These are phyloP conservation scores for Actinidia arguta DNA, from an alignment of 179 eudicot species.

Conservation along the genomic window DNA sequence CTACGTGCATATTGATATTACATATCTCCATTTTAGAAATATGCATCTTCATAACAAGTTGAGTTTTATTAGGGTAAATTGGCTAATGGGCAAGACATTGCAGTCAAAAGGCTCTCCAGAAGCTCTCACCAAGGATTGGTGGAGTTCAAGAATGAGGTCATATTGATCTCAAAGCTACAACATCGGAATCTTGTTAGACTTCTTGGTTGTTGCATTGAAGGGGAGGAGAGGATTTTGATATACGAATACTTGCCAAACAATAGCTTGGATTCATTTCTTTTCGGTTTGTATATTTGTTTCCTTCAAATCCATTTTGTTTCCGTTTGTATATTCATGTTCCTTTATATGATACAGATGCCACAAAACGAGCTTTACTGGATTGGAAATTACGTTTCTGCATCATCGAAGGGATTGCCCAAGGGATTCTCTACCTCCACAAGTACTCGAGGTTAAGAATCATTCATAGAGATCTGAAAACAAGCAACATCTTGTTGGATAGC, in stretches of 20 bases:
- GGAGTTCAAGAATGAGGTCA: constrained; percentile 55
- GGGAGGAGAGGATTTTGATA: constrained; percentile 50
- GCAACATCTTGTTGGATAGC: constrained; percentile 52
- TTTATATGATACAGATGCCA: constrained; percentile 24
- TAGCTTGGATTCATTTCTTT: constrained; percentile 52
- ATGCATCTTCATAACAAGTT: no score
- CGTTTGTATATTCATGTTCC: background rate
- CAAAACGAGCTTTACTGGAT: constrained; percentile 35
- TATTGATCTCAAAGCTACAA: constrained; percentile 46
- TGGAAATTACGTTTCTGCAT: constrained; percentile 51
- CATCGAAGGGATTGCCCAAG: constrained; percentile 48
- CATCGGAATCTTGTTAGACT: constrained; percentile 59
- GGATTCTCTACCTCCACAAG: constrained; percentile 61
- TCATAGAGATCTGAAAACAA: constrained; percentile 59
- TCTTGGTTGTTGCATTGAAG: constrained; percentile 48
- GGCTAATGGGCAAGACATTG: constrained; percentile 40
- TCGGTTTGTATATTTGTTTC: constrained; percentile 31
- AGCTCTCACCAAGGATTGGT: constrained; percentile 53
- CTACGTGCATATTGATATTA: no score
- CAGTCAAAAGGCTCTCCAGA: constrained; percentile 52
- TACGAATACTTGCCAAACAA: constrained; percentile 55
- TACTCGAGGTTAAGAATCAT: constrained; percentile 56
- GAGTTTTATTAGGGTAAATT: constrained; percentile 35
- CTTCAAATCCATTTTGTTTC: background rate
- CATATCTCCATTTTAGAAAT: no score